Evolutionary conservation across 2,329 filamentous ascomycete genomes (phyloP), one percentile per base, ranked within the genome.

Genomic region (Trichoderma sp.): DNA sequence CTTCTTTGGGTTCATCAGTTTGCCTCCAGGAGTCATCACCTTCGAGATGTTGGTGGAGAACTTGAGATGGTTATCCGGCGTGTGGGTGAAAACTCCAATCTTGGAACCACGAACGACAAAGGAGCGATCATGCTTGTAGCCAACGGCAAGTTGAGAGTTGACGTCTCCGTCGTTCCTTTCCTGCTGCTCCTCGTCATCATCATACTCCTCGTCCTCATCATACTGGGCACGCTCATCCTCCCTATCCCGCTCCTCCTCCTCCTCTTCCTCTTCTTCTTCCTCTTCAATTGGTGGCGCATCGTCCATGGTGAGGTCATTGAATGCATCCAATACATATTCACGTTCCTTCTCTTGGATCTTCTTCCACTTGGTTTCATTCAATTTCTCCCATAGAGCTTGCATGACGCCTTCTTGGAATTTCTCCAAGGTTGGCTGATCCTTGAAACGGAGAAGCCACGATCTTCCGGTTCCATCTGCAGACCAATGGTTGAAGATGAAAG

Each of bases 401-500:
- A 99, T 96, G 39, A 98, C 85, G 51, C 94, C 96, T 75, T 97
- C 91, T 77, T 99, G 96, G 78, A 99, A 97, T 32, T 87, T 86
- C 77, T 97, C 94, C 64, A 96, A 85, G 0, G 90, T 90, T 24
- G 88, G 83, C 74, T 94, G 91, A 73, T 97, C 91, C 75, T 91
- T 93, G 83, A 99, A 99, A 16, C 94, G 90, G 43, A 99, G 83
- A 16, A 99, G 86, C 95, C 96, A 99, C 1, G 96, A 99, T 79
- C 94, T 96, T 5, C 96, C 95, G 1, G 91, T 92, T 2, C 94
- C 93, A 79, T 97, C 93, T 43, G 90, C 86, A 16, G 91, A 87
- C 78, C 97, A 98, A 78, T 97, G 94, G 76, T 99, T 99, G 86
- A 99, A 99, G 76, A 99, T 97, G 78, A 98, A 98, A 0, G 95